Base-by-base conservation (phyloP, 495 filamentous ascomycete genomes). In the Neurospora sp. region DNA sequence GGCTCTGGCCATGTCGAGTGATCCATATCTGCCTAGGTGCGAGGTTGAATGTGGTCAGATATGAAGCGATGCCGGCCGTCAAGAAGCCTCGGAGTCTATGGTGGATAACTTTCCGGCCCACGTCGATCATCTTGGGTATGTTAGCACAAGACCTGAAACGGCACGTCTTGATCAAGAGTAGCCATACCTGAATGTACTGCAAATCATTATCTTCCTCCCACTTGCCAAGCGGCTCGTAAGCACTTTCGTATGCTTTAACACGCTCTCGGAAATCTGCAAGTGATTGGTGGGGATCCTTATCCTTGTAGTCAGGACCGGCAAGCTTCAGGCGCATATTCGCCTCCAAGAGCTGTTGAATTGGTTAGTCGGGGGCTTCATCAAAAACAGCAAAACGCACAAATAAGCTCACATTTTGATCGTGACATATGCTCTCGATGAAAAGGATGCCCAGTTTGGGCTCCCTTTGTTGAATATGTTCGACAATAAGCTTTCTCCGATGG, bases 281-380 rank as follows among this genome's bases (percentile, higher is more conserved):
- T 0, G 96, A 93, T 73, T 88, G 87, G 42, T 87, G 81, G 1
- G 96, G 95, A 79, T 99, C 96, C 78, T 96, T 94, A 74, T 91
- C 92, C 76, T 91, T 93, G 84, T 99, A 99, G 80, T 99, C 96
- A 3, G 96, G 96, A 3, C 96, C 96, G 68, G 91, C 94, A n/a
- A 99, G 89, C 82, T 99, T 99, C 72, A 99, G 82, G 22, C 94
- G 93, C 95, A 98, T 99, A 76, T 99, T 99, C 16, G 94, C 92
- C 79, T 98, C 96, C 44, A 99, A 86, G 44, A 99, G 85, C 77
- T 87, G 53, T 53, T 74, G 70, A 3, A 22, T 7, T n/a, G 20
- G 71, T 69, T 41, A 74, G 40, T 20, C 38, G 8, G n/a, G 40
- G 53, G 14, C 12, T 35, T 37, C 14, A 31, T 65, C 14, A 65